Evolutionary conservation across 345 rosid genomes (phyloP).

Genomic region (Sonneratia caseolaris): DNA sequence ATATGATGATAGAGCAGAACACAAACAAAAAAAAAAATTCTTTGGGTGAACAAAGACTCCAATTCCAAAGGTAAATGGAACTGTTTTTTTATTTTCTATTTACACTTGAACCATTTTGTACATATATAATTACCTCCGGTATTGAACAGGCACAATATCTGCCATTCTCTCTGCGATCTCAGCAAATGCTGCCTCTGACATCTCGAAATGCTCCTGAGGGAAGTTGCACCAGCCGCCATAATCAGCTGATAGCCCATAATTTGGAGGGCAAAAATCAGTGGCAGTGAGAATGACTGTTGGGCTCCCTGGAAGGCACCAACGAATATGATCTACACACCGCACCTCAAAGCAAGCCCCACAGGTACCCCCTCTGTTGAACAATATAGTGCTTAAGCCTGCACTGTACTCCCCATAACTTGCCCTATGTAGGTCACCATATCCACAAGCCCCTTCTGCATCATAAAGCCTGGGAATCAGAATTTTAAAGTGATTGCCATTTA

Average conservation of each 20-base stretch:
- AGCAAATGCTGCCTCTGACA: slow-evolving; percentile 80
- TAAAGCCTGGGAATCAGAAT: not conserved
- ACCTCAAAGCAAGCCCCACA: slow-evolving; percentile 89
- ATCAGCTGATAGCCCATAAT: slow-evolving; percentile 67
- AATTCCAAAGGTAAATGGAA: not conserved
- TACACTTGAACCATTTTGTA: not conserved
- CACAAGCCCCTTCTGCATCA: slow-evolving; percentile 83
- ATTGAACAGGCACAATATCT: slow-evolving; percentile 72
- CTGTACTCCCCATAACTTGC: slow-evolving; percentile 59
- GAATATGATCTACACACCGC: slow-evolving; percentile 78
- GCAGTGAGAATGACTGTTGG: slow-evolving; percentile 76
- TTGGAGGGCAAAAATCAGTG: slow-evolving; percentile 93
- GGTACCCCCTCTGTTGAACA: slow-evolving; percentile 72
- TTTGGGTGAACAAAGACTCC: not conserved
- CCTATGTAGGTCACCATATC: slow-evolving; percentile 71
- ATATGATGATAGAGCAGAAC: not conserved
- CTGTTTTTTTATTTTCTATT: not conserved
- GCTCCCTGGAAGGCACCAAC: slow-evolving; percentile 79
- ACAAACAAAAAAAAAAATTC: not conserved
- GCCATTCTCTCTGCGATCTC: slow-evolving; percentile 64
- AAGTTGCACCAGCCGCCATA: slow-evolving; percentile 95
- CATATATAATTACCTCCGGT: slow-evolving; percentile 36
- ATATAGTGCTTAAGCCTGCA: slow-evolving; percentile 69
- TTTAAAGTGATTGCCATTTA: not conserved
- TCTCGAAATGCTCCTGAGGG: slow-evolving; percentile 81